Conservation (phyloP, 2,329 filamentous ascomycete genomes). For the Exophiala bonariae region DNA sequence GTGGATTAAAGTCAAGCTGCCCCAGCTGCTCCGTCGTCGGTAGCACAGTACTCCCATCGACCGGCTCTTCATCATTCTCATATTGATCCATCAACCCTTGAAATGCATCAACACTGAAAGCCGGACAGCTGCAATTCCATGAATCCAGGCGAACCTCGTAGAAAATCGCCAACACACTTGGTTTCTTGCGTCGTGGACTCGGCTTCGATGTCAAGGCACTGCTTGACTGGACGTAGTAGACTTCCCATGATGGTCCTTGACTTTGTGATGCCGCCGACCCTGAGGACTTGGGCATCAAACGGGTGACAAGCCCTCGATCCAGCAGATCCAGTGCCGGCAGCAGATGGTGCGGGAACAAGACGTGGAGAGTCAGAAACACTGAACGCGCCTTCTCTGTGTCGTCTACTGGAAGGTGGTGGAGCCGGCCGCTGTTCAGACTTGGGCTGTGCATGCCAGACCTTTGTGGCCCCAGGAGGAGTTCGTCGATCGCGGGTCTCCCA, state of each 20-base stretch:
- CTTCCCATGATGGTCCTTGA: conserved; percentile 27
- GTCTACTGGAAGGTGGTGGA: conserved; percentile 6
- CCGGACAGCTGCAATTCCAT: conserved; percentile 90
- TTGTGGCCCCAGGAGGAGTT: too few species aligned
- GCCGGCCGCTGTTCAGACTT: not conserved
- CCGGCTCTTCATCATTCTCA: too few species aligned
- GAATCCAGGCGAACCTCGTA: conserved; percentile 73
- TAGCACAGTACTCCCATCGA: too few species aligned
- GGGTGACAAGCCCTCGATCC: conserved; percentile 71
- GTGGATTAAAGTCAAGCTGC: too few species aligned
- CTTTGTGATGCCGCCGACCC: too few species aligned
- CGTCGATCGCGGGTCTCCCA: too few species aligned
- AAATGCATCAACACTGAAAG: conserved; percentile 75
- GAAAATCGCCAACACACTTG: conserved; percentile 30
- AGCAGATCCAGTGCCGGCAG: conserved; percentile 85
- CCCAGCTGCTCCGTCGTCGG: too few species aligned
- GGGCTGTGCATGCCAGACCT: too few species aligned
- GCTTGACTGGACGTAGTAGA: conserved; percentile 68
- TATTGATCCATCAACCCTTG: conserved; percentile 30
- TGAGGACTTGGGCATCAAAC: conserved; percentile 39
- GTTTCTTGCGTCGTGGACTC: not conserved
- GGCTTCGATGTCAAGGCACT: conserved; percentile 31
- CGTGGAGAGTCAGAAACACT: conserved; percentile 76
- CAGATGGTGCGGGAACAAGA: conserved; percentile 76
- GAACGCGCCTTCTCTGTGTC: conserved; percentile 13